Evolutionary conservation across 1,284 basidiomycete species (phyloP), one percentile per base, ranked within the genome.

Genomic region (Ustilago hordei): DNA sequence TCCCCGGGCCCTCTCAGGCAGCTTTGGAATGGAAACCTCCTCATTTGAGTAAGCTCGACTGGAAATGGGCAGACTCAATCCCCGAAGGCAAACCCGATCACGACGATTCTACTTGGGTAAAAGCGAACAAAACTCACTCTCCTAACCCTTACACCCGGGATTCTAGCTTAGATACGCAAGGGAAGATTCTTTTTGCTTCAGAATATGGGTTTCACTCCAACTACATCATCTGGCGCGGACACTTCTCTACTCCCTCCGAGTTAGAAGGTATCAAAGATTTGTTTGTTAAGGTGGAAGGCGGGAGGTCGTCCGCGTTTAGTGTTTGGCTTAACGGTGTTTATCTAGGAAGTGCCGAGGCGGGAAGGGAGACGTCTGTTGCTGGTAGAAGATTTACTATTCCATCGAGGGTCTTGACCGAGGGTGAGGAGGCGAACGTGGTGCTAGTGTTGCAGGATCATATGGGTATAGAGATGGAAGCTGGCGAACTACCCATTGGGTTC

Each of bases 301-400:
- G 93, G 7, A 50, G 60, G 90, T 92, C 90, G 0, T 93, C 92
- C 71, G 92, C 92, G 19, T 92, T 91, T 1, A 92, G 91, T 57
- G 90, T 93, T 8, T 94, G 91, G 91, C 85, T 93, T n/a, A 94
- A 94, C 75, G 87, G 90, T 67, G 87, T 89, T 3, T 93, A 93
- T 87, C 84, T 94, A 53, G 88, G 89, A 5, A 92, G 91, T 91
- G 79, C 78, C 6, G 67, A 70, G n/a, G 64, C 50, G 4, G 70
- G 61, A 31, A 54, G 64, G 0, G 61, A 59, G 4, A 45, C 31
- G 34, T 57, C 56, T 35, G 84, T 83, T 80, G 86, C 31, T 4
- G 61, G 57, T 1, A 17, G 15, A 2, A 68, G 48, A 0, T 74
- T 77, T 8, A 6, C 36, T 11, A 91, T 94, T 87, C 91, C 92